Evolutionary conservation across 2,329 filamentous ascomycete species (phyloP).

Genomic region (Aspergillus pseudoviridinutans): DNA sequence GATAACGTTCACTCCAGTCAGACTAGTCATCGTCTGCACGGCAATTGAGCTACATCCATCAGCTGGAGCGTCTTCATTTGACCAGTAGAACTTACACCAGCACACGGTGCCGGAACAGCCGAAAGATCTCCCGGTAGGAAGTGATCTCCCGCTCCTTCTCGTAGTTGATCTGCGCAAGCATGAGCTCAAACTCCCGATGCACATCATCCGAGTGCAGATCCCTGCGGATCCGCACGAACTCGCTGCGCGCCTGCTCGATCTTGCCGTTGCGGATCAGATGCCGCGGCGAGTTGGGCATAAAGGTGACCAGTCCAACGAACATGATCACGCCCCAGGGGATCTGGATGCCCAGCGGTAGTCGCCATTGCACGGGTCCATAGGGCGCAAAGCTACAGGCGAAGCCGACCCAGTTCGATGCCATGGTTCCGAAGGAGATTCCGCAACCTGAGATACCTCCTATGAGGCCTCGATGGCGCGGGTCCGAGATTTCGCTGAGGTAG

Average conservation of each 20-base stretch:
- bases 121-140: slow-evolving; percentile 51
- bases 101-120: slow-evolving; percentile 49
- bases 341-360: slow-evolving; percentile 52
- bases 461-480: slow-evolving; percentile 47
- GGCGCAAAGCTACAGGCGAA: slow-evolving; percentile 53
- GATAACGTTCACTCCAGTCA: slow-evolving; percentile 58
- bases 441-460: slow-evolving; percentile 53
- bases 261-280: slow-evolving; percentile 51
- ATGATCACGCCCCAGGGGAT: slow-evolving; percentile 55
- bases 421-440: slow-evolving; percentile 54
- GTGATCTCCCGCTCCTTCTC: slow-evolving; percentile 55
- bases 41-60: slow-evolving; percentile 43
- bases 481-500: slow-evolving; percentile 54
- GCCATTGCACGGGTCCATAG: slow-evolving; percentile 53
- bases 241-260: slow-evolving; percentile 45
- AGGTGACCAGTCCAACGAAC: slow-evolving; percentile 51
- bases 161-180: slow-evolving; percentile 54
- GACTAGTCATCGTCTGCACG: slow-evolving; percentile 55
- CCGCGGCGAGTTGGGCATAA: slow-evolving; percentile 55
- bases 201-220: slow-evolving; percentile 44
- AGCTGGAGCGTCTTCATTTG: slow-evolving; percentile 3
- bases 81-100: slow-evolving; percentile 40
- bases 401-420: slow-evolving; percentile 56
- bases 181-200: slow-evolving; percentile 51
- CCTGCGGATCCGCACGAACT: slow-evolving; percentile 48